Evolutionary conservation across 1,284 basidiomycete genomes (phyloP), one percentile per base, ranked within the genome.

Genomic region (Cutaneotrichosporon cutaneum): DNA sequence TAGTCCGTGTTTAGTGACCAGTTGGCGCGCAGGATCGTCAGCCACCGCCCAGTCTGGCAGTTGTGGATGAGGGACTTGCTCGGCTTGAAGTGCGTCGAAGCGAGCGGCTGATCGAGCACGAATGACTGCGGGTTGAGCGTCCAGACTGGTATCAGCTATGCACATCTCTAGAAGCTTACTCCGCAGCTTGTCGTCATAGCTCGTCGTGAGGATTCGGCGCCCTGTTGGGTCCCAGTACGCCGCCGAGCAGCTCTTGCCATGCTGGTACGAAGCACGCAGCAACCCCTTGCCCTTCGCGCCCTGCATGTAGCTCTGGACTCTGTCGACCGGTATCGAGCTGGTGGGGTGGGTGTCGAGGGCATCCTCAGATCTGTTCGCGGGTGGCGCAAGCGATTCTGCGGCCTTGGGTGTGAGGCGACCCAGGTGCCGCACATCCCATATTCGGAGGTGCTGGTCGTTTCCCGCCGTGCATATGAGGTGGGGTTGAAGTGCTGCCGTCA

Each of bases 171-270:
- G 21, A 3, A 10, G 71, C 72, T 62, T 45, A 81, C 78, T 60
- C 42, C 80, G 59, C 53, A 82, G 63, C 44, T 68, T 67, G 64
- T 82, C 80, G 52, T 82, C 81, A 61, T 82, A 82, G 51, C 74
- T 75, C 10, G 80, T 82, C 1, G 76, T 77, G n/a, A 81, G 61
- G 13, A 82, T 68, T 33, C 77, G 64, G 18, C 72, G 66, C 0
- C 82, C 82, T 60, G 72, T 78, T n/a, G 77, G 74, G 68, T 82
- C 81, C 75, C 80, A 82, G 63, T 81, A 82, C 0, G 81, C 80
- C 1, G 77, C 72, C 26, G 77, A 77, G 65, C 80, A 81, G 54
- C 77, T 79, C 62, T 81, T 80, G 4, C 77, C 78, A 63, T 80
- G 76, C 36, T 75, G 66, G 64, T 69, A 80, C 22, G 66, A 66